Conservation (phyloP, 331 rosid species). For the Dryas integrifolia region DNA sequence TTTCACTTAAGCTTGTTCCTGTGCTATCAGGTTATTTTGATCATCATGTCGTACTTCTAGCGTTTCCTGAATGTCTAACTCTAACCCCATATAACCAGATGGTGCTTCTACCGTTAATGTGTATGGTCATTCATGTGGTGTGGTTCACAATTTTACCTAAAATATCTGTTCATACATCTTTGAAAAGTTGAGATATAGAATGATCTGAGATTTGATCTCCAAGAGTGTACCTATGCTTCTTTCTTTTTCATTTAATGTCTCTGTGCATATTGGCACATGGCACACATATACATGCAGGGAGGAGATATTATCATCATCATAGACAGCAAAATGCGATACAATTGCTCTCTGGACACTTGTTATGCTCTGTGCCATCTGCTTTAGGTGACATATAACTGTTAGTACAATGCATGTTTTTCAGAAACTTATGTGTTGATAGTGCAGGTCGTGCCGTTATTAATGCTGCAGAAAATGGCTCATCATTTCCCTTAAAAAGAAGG, state of each 20-base stretch:
- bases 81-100: background rate
- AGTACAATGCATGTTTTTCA: background rate
- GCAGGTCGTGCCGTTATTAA: conserved; percentile 92
- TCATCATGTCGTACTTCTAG: too few species aligned
- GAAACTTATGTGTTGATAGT: conserved; percentile 19
- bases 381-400: background rate
- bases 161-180: background rate
- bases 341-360: background rate
- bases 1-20: too few species aligned
- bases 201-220: background rate
- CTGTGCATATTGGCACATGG: background rate
- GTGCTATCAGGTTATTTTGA: too few species aligned
- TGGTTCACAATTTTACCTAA: background rate
- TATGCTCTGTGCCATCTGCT: background rate
- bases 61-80: background rate
- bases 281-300: background rate
- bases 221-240: background rate
- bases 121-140: background rate
- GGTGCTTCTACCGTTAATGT: background rate
- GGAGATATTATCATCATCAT: background rate
- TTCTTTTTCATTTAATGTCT: background rate
- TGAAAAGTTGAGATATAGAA: background rate
- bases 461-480: conserved; percentile 85
- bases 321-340: background rate
- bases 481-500: conserved; percentile 92